Evolutionary conservation across 768 basidiomycete genomes (phyloP), one percentile per base, ranked within the genome.

Genomic region (Hirschioporus abietinus): DNA sequence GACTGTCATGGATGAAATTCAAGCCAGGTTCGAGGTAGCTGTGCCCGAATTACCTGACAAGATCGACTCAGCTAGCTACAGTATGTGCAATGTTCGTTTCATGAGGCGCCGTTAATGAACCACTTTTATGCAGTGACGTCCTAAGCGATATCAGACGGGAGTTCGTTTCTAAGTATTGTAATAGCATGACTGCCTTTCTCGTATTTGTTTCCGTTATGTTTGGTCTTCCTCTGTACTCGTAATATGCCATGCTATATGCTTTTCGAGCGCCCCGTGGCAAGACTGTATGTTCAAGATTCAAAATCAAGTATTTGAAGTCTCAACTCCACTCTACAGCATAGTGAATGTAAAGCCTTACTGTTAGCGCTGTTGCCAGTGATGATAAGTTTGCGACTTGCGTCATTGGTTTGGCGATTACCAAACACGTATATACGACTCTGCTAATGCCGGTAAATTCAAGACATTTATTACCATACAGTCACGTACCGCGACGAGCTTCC

Each of bases 1-100:
- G 75, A 92, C 93, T 77, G 96, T 99, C 67, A 92, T 99, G 89
- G 84, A 89, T 57, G 86, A 90, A 27, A 99, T 99, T 72, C 97
- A 99, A 78, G 88, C 93, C 57, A 81, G 97, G 71, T 99, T 99
- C 81, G 96, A 98, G 76, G 96, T 99, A 34, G 95, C 94, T 35
- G 95, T 99, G 58, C 90, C 96, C 4, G 95, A 96, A 74, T 81
- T 99, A 65, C 96, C 96, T 23, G 93, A 95, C 63, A 90, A 91
- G 72, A 93, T 98, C 71, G 95, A 97, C 74, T 91, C 95, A 58
- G 90, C 95, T 42, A 95, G 89, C 70, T 99, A 99, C 84, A 99
- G 94, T 96, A 72, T 76, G 93, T 88, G 20, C 66, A 64, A 59
- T 1, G 18, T 35, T 35, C 9, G 7, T 34, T 20, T 15, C 25